Evolutionary conservation across 176 grass and related monocot species (phyloP).

Genomic region (Phoenix dactylifera): DNA sequence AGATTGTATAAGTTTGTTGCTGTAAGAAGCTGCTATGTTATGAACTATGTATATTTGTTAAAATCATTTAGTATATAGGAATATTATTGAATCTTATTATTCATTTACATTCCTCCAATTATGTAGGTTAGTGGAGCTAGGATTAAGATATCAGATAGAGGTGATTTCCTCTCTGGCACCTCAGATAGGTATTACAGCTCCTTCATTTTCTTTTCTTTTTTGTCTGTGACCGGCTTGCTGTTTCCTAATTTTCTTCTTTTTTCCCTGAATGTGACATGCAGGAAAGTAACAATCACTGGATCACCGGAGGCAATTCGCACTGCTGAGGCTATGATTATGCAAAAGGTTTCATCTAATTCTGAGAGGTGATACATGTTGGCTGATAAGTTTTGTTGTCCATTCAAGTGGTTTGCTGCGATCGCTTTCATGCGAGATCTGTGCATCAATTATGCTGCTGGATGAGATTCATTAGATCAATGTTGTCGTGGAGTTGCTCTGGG

Average conservation of each 20-base stretch:
- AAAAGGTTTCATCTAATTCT: slow-evolving; percentile 74
- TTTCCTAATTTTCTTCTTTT: slow-evolving; percentile 8
- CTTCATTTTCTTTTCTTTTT: not conserved
- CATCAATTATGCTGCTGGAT: no score
- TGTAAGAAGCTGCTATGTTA: no score
- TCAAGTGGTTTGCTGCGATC: not conserved
- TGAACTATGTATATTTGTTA: no score
- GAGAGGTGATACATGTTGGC: slow-evolving; percentile 40
- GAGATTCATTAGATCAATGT: no score
- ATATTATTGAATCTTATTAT: not conserved
- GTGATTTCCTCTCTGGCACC: slow-evolving; percentile 70
- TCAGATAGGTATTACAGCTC: slow-evolving; percentile 46
- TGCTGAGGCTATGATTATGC: slow-evolving; percentile 84
- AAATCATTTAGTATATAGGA: no score
- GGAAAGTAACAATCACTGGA: slow-evolving; percentile 97
- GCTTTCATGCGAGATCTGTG: not conserved
- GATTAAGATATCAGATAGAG: slow-evolving; percentile 86
- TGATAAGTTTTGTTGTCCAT: not conserved
- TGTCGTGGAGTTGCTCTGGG: no score
- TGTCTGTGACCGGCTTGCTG: not conserved
- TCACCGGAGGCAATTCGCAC: slow-evolving; percentile 60
- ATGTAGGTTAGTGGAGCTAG: slow-evolving; percentile 74
- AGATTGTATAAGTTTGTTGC: no score
- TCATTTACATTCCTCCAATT: not conserved
- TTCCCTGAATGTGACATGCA: slow-evolving; percentile 10